These are phyloP conservation scores for Alloteropsis angusta DNA, from an alignment of 202 grass and related monocot species.

Conservation along the genomic window DNA sequence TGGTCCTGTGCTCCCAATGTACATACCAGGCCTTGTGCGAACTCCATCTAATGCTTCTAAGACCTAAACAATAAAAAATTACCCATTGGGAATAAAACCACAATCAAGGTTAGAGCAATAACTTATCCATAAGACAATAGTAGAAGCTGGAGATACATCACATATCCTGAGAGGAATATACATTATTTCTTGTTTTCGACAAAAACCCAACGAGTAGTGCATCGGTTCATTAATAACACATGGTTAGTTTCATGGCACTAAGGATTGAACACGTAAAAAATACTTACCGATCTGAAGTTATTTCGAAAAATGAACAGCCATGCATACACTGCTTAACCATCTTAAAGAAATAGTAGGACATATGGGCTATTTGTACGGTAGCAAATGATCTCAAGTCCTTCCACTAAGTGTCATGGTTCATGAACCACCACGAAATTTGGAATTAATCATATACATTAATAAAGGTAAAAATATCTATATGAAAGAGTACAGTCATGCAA, in stretches of 20 bases:
- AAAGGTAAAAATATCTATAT: neutral
- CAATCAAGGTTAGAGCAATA: neutral
- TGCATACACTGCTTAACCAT: neutral
- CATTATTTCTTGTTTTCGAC: neutral
- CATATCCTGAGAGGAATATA: neutral
- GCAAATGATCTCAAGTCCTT: neutral
- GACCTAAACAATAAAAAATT: conserved; percentile 60
- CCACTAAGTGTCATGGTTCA: neutral
- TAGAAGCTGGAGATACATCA: neutral
- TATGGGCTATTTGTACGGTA: neutral
- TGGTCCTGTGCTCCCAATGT: conserved; percentile 91
- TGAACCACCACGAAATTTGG: neutral
- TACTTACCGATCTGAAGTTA: neutral
- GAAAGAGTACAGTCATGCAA: neutral
- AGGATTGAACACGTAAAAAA: neutral
- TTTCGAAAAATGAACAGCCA: neutral
- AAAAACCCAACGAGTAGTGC: neutral
- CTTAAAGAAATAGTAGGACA: neutral
- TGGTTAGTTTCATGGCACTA: neutral
- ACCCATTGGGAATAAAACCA: conserved; percentile 5
- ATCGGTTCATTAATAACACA: neutral
- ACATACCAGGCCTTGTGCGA: conserved; percentile 97
- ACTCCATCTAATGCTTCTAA: conserved; percentile 94
- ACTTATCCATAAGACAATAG: neutral
- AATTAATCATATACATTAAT: neutral